A percentile compares a stretch with the other conserved stretches of the same genome.
Conservation (phyloP, 768 basidiomycete genomes). For the Asterophora lycoperdoides region DNA sequence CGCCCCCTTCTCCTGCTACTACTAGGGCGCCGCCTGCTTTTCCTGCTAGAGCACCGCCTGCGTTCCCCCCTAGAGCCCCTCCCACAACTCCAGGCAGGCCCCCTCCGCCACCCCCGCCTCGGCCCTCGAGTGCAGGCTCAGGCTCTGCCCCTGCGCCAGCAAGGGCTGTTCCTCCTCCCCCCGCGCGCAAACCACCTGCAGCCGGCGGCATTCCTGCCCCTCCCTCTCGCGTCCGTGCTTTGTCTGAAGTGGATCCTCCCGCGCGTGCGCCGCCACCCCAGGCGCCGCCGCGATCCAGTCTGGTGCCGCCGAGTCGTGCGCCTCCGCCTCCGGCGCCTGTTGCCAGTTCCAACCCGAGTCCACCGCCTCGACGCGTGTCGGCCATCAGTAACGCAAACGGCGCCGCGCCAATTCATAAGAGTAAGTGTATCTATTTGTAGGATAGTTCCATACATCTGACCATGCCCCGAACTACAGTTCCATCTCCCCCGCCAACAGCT, state of each 20-base stretch:
- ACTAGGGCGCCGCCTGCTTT: constrained; percentile 17
- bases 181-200: constrained; percentile 32
- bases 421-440: constrained; percentile 28
- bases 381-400: constrained; percentile 17
- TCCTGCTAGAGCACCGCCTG: constrained; percentile 23
- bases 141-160: constrained; percentile 19
- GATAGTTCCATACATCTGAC: constrained; percentile 1
- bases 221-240: constrained; percentile 35
- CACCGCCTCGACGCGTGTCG: constrained; percentile 12
- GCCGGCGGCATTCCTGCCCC: constrained; percentile 26
- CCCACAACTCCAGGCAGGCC: constrained; percentile 30
- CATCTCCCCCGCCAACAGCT: constrained; percentile 52
- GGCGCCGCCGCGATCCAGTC: constrained; percentile 24
- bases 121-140: constrained; percentile 30
- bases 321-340: not conserved
- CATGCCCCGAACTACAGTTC: constrained; percentile 28
- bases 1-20: constrained; percentile 1
- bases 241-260: constrained; percentile 41
- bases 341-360: not conserved
- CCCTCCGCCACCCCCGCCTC: constrained; percentile 36
- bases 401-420: constrained; percentile 42
- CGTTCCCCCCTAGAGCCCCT: constrained; percentile 18
- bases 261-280: constrained; percentile 29
- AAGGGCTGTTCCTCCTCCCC: constrained; percentile 36
- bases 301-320: constrained; percentile 19